Evolutionary conservation across 805 yeast species (phyloP).

Genomic region (Wickerhamiella azyma): DNA sequence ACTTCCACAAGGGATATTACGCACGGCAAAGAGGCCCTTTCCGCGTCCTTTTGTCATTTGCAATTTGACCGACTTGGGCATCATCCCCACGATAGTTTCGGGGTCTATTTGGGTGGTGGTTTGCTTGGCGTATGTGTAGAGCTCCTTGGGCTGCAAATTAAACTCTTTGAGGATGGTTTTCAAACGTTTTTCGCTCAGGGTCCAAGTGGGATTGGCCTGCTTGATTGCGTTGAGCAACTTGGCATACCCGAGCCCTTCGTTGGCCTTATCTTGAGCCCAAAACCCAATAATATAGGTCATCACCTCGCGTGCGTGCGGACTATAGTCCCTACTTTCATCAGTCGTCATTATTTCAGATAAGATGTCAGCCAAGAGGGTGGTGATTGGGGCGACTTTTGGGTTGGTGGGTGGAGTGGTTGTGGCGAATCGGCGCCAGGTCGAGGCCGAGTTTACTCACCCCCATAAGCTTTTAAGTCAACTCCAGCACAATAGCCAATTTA

Average conservation of each 20-base stretch:
- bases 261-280: conserved; percentile 55
- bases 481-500: not conserved
- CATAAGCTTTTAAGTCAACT: conserved; percentile 5
- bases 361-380: conserved; percentile 1
- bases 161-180: conserved; percentile 39
- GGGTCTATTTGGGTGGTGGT: conserved; percentile 42
- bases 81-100: conserved; percentile 18
- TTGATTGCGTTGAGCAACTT: conserved; percentile 42
- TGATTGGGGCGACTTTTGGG: not conserved
- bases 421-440: not conserved
- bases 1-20: conserved; percentile 35
- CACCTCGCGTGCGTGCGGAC: conserved; percentile 47
- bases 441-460: conserved; percentile 3
- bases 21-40: conserved; percentile 45
- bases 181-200: conserved; percentile 44
- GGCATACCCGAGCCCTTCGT: conserved; percentile 42
- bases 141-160: conserved; percentile 37
- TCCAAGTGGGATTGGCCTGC: conserved; percentile 45
- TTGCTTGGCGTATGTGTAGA: conserved; percentile 38
- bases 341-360: not conserved
- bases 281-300: conserved; percentile 46
- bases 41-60: conserved; percentile 42
- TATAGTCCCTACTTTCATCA: conserved; percentile 12
- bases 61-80: conserved; percentile 31
- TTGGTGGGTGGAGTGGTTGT: not conserved